Percentiles rank a stretch among this genome's conserved stretches.
Evolutionary conservation across 73 alveolate species (phyloP).

Genomic region (Paramecium biaurelia): DNA sequence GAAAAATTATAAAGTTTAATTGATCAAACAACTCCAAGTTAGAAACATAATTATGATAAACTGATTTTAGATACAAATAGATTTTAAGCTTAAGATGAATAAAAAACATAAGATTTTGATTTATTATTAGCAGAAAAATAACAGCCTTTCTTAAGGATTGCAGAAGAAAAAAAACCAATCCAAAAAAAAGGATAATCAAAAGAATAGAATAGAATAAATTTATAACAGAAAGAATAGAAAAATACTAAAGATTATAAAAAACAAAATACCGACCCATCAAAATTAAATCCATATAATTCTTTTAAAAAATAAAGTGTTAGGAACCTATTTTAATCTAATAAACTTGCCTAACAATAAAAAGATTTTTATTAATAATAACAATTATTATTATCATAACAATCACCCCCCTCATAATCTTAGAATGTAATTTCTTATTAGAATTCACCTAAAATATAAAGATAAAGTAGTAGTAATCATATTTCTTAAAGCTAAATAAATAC

Average conservation of each 20-base stretch:
- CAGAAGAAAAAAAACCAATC: background rate
- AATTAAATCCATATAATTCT: background rate
- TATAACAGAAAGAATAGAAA: background rate
- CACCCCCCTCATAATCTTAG: background rate
- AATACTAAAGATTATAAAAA: background rate
- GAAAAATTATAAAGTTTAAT: background rate
- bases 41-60: background rate
- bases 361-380: background rate
- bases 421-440: background rate
- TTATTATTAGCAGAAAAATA: background rate
- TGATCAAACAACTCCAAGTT: background rate
- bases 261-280: background rate
- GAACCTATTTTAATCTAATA: background rate
- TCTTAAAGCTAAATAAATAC: background rate
- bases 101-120: background rate
- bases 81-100: constrained; percentile 17
- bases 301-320: background rate
- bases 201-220: background rate
- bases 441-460: background rate
- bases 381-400: background rate
- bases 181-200: background rate
- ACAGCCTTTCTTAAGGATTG: background rate
- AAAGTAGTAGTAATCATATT: background rate
- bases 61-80: constrained; percentile 2
- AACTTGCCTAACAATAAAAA: background rate